phyloP scores from a whole-genome alignment of 2,329 filamentous ascomycete genomes.

The Fusarium sulawesiense region DNA sequence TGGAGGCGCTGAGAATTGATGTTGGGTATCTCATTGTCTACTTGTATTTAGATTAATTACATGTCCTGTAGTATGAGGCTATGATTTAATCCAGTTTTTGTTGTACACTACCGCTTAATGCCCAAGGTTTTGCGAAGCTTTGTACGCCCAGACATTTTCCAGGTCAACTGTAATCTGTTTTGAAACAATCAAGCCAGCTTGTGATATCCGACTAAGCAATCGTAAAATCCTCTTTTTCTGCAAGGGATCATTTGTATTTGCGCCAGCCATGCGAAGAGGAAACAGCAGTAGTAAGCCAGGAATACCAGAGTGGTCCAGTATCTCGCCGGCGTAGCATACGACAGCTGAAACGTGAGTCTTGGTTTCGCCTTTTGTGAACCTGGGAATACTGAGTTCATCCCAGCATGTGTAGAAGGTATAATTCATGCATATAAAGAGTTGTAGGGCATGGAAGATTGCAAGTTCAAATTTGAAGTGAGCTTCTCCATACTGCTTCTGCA shows the following conservation, averaged over 20 bases:
- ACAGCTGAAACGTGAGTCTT: slow-evolving; percentile 6
- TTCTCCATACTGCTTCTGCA: neutral
- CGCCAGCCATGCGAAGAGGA: slow-evolving; percentile 42
- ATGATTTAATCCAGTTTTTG: no score
- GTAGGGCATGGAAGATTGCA: slow-evolving; percentile 28
- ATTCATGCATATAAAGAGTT: slow-evolving; percentile 41
- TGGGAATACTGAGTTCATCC: slow-evolving; percentile 17
- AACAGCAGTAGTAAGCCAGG: slow-evolving; percentile 40
- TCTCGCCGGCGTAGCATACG: neutral
- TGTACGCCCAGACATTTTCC: slow-evolving; percentile 37
- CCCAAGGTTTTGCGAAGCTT: neutral
- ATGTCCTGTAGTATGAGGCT: fast-evolving
- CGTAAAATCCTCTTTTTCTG: neutral
- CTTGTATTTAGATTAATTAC: no score
- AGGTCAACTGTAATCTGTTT: slow-evolving; percentile 40
- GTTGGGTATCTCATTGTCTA: neutral
- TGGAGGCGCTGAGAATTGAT: neutral
- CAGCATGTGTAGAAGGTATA: slow-evolving; percentile 42
- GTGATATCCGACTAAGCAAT: slow-evolving; percentile 24
- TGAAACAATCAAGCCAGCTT: slow-evolving; percentile 42
- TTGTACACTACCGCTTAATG: no score
- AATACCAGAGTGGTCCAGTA: slow-evolving; percentile 24
- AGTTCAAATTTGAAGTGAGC: slow-evolving; percentile 16
- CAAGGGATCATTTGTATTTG: neutral
- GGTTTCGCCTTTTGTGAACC: neutral